Conservation (phyloP, 2,329 filamentous ascomycete species). For the Xylaria sp. region DNA sequence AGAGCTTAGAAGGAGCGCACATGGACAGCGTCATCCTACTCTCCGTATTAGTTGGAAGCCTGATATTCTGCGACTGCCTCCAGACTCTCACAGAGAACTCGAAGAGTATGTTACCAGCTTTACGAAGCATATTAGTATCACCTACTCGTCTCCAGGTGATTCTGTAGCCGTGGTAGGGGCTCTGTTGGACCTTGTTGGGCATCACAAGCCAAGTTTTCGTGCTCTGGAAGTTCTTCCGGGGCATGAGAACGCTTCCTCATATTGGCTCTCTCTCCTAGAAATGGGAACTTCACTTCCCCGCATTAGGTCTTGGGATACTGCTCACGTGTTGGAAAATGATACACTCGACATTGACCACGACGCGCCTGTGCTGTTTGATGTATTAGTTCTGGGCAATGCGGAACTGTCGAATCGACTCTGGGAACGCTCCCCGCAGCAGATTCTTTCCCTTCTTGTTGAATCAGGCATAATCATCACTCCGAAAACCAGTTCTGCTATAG, state of each 20-base stretch:
- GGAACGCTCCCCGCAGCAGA: too few relatives aligned
- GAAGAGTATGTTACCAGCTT: conserved; percentile 1
- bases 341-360: background rate
- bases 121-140: background rate
- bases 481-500: too few relatives aligned
- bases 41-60: conserved; percentile 25
- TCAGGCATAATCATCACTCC: too few relatives aligned
- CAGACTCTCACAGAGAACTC: background rate
- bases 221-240: background rate
- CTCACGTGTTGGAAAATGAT: background rate
- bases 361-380: background rate
- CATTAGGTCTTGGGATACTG: background rate
- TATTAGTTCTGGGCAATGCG: background rate
- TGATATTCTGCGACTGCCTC: background rate
- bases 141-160: background rate
- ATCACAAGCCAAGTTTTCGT: conserved; percentile 17
- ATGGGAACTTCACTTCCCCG: background rate
- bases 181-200: conserved; percentile 21
- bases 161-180: too few relatives aligned
- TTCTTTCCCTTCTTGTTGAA: too few relatives aligned
- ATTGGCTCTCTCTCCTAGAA: background rate
- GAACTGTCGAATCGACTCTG: too few relatives aligned
- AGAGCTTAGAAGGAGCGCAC: background rate
- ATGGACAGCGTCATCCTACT: conserved; percentile 6
- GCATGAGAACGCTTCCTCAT: too few relatives aligned